Percentiles rank a stretch among this genome's conserved stretches.
Conservation (phyloP, 192 early-diverging fungal species). For the Gigaspora rosea region DNA sequence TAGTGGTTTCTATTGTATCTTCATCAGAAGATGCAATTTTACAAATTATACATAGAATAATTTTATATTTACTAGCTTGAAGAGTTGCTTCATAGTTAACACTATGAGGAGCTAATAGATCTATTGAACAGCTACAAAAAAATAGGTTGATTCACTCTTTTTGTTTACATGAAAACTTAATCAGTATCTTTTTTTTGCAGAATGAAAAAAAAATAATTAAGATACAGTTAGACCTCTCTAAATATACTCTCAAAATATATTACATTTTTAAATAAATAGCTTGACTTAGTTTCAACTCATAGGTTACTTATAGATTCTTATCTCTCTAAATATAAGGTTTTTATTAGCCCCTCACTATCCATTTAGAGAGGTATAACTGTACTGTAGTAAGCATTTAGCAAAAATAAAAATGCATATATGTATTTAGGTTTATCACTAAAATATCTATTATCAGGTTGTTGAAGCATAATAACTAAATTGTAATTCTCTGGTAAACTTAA, state of each 20-base stretch:
- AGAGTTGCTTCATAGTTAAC: conserved; percentile 40
- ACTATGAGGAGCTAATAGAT: conserved; percentile 35
- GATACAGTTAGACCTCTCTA: no score
- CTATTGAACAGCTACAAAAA: background rate
- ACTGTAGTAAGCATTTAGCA: no score
- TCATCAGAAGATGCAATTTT: conserved; percentile 17
- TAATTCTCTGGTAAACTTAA: conserved; percentile 30
- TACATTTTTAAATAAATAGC: no score
- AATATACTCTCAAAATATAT: no score
- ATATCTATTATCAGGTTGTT: conserved; percentile 42
- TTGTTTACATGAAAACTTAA: background rate
- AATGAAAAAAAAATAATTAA: conserved; percentile 40
- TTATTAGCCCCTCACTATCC: no score
- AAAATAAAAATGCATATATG: conserved; percentile 35
- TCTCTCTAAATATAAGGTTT: no score
- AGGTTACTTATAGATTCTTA: no score
- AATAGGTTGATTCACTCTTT: background rate
- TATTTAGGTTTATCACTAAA: conserved; percentile 35
- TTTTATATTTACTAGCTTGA: conserved; percentile 37
- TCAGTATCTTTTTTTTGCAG: conserved; percentile 33
- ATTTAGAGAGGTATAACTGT: no score
- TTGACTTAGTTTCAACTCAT: no score
- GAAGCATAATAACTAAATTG: conserved; percentile 36
- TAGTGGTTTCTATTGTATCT: background rate
- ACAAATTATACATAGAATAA: conserved; percentile 38